Evolutionary conservation across 2,329 filamentous ascomycete species (phyloP), one percentile per base, ranked within the genome.

Genomic region (Exophiala spinifera): DNA sequence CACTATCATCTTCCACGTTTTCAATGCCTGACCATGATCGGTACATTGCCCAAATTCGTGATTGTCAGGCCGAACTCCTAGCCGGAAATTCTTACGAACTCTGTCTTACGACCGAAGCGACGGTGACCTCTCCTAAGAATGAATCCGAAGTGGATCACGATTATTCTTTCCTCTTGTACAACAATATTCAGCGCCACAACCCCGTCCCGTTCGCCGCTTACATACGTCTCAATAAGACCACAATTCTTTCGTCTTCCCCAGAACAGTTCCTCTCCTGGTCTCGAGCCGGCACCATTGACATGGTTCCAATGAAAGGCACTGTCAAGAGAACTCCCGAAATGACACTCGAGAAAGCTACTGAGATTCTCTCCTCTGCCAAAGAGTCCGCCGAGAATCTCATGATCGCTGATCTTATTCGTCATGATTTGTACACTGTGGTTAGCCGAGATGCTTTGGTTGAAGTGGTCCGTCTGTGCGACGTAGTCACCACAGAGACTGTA

Each of bases 311-410:
- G 83, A 97, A 97, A 75, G 92, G 92, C 45, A 97, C 92, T 0
- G 90, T 96, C n/a, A 85, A 85, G 63, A 95, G 95, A 64, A 82
- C 80, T 0, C 74, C 78, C 1, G 77, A 76, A 1, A 83, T 86
- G 34, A 94, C 87, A 0, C 76, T 87, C n/a, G 80, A 79, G 4
- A 80, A 88, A 64, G 91, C 92, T 1, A 83, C 86, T 57, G 74
- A 75, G 23, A 82, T 95, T 36, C 80, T 96, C 13, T 83, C 86
- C 53, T 81, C 89, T 0, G 86, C 88, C 19, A 97, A 97, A 69
- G 94, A 97, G 70, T 85, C 89, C 64, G 92, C 92, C 0, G 92
- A 97, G 74, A 97, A 97, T 66, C 80, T 97, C 20, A 97, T 97
- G 94, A 96, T 97, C 64, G 91, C 96, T 2, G 92, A 97, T 69